Evolutionary conservation across 371 early-diverging fungal genomes (phyloP).

Genomic region (Synchytrium microbalum): DNA sequence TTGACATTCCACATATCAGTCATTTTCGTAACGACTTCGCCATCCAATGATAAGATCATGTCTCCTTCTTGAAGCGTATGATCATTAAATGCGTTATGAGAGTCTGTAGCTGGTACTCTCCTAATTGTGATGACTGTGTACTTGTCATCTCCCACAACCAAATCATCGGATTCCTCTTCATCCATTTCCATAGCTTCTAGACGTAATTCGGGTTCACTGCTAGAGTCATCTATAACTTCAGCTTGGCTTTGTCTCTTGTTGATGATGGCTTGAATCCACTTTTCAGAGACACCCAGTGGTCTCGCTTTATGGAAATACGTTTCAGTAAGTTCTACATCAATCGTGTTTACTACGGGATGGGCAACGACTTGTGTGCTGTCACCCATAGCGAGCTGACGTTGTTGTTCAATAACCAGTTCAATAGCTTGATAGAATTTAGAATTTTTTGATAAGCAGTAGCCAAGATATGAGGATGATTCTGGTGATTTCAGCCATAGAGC

Average conservation of each 20-base stretch:
- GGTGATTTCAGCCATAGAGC: slow-evolving; percentile 5
- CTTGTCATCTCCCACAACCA: slow-evolving; percentile 17
- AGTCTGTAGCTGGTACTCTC: slow-evolving; percentile 15
- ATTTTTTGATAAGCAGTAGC: slow-evolving; percentile 10
- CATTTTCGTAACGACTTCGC: slow-evolving; percentile 3
- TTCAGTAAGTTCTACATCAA: slow-evolving; percentile 25
- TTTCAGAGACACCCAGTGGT: slow-evolving; percentile 18
- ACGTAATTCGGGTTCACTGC: slow-evolving; percentile 8
- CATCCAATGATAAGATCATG: slow-evolving; percentile 12
- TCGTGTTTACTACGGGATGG: slow-evolving; percentile 2
- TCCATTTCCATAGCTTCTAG: slow-evolving; percentile 8
- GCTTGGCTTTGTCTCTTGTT: not conserved
- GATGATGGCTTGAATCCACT: slow-evolving; percentile 19
- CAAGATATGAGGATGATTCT: slow-evolving; percentile 13
- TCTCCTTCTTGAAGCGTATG: slow-evolving; percentile 9
- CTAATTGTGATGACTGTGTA: slow-evolving; percentile 22
- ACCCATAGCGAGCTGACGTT: slow-evolving; percentile 1
- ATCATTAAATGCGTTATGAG: slow-evolving; percentile 2
- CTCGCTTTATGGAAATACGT: slow-evolving; percentile 27
- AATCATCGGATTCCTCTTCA: slow-evolving; percentile 3
- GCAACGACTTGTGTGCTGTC: not conserved
- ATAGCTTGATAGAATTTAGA: slow-evolving; percentile 12
- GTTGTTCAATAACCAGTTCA: slow-evolving; percentile 10
- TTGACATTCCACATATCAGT: slow-evolving; percentile 4
- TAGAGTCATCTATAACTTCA: slow-evolving; percentile 9